Percentiles rank a stretch among this genome's conserved stretches.
These are phyloP conservation scores for Thermothielavioides terrestris DNA, from an alignment of 495 filamentous ascomycete genomes.

Conservation along the genomic window DNA sequence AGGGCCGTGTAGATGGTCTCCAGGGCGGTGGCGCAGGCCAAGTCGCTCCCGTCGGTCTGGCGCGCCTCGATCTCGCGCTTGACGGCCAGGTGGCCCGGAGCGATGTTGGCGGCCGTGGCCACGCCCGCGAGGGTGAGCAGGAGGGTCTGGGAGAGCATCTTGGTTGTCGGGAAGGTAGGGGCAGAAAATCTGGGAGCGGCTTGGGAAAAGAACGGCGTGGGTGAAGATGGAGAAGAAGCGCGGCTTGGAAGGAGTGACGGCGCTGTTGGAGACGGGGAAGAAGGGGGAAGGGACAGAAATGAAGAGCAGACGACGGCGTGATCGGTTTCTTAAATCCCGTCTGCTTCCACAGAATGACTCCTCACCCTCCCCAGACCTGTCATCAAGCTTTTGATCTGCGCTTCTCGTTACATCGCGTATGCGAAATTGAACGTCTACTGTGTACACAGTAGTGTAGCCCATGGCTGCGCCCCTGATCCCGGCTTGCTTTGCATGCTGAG, in stretches of 20 bases:
- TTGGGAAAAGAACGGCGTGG: neutral
- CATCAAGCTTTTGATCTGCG: no score
- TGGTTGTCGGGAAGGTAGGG: neutral
- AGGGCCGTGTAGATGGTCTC: constrained; percentile 1
- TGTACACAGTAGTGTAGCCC: no score
- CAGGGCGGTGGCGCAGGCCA: constrained; percentile 10
- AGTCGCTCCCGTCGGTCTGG: constrained; percentile 10
- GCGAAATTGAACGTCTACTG: no score
- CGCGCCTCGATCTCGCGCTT: constrained; percentile 5
- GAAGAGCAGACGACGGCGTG: no score
- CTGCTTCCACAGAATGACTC: no score
- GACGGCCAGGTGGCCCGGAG: constrained; percentile 1
- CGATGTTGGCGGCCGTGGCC: constrained; percentile 4
- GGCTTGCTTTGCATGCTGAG: no score
- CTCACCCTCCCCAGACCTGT: no score
- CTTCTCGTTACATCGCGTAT: no score
- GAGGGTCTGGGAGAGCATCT: constrained; percentile 12
- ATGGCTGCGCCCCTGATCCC: no score
- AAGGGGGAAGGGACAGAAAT: no score
- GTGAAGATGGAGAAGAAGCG: neutral
- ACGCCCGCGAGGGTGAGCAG: constrained; percentile 9
- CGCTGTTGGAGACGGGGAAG: no score
- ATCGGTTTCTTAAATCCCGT: no score
- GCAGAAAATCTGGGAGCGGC: neutral
- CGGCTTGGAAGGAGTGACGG: neutral